phyloP scores from a whole-genome alignment of 83 land plant species.

The Picea mariana region DNA sequence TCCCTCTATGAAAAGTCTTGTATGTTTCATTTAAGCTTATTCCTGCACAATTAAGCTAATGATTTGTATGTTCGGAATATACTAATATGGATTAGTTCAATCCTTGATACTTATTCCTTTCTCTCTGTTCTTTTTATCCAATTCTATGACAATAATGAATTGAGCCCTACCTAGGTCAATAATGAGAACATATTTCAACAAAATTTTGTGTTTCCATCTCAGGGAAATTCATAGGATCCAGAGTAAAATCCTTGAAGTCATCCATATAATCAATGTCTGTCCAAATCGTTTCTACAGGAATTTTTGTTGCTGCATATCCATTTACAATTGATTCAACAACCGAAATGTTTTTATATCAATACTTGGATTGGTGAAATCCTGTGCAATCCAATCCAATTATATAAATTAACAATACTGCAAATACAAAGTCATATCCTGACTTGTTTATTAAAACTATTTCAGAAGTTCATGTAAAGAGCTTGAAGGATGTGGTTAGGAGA shows the following conservation, averaged over 20 bases:
- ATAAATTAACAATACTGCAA: no score
- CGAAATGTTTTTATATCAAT: constrained; percentile 71
- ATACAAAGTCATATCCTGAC: no score
- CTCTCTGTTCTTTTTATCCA: no score
- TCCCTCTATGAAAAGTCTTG: constrained; percentile 55
- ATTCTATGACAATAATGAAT: no score
- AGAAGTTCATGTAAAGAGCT: no score
- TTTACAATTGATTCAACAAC: constrained; percentile 69
- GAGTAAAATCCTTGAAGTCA: constrained; percentile 74
- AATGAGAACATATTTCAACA: constrained; percentile 70
- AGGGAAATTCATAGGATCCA: constrained; percentile 75
- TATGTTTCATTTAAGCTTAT: constrained; percentile 58
- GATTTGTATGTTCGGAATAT: no score
- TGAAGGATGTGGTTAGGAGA: no score
- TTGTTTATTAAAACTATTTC: no score
- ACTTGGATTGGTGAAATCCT: constrained; percentile 92
- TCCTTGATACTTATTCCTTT: no score
- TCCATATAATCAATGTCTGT: constrained; percentile 91
- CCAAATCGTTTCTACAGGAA: constrained; percentile 91
- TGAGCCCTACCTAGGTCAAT: constrained; percentile 64
- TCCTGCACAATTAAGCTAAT: constrained; percentile 28
- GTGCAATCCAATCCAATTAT: no score
- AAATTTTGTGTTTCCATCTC: constrained; percentile 48
- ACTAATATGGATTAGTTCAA: no score
- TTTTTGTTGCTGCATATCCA: constrained; percentile 51